These are phyloP conservation scores for Eimeria nieschulzi DNA, from an alignment of 169 alveolate species.

Conservation along the genomic window DNA sequence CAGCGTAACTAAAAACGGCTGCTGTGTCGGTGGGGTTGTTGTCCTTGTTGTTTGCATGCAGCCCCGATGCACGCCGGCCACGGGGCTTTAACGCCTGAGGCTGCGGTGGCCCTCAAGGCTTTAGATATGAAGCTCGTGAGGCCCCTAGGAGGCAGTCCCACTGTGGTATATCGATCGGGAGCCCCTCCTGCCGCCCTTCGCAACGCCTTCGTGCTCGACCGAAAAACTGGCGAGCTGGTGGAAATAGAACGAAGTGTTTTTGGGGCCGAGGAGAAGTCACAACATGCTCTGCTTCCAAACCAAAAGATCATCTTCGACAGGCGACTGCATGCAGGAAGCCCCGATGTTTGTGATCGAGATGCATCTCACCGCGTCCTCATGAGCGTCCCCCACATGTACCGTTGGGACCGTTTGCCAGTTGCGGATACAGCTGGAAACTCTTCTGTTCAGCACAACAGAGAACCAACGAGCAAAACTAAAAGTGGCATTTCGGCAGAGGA, in stretches of 20 bases:
- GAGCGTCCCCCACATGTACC: background rate
- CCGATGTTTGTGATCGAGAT: slow-evolving; percentile 33
- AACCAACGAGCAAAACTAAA: background rate
- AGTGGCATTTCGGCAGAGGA: background rate
- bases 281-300: no score
- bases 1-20: background rate
- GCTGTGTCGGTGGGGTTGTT: background rate
- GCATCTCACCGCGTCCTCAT: slow-evolving; percentile 7
- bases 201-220: background rate
- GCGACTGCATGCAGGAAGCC: background rate
- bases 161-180: slow-evolving; percentile 1
- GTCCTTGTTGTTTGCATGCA: slow-evolving; percentile 3
- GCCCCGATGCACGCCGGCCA: slow-evolving; percentile 20
- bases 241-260: background rate
- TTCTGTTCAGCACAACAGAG: no score
- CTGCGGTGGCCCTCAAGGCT: background rate
- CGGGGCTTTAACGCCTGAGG: slow-evolving; percentile 21
- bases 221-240: slow-evolving; percentile 16
- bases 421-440: no score
- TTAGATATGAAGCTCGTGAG: background rate
- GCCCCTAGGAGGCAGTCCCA: background rate
- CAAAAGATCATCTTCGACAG: background rate
- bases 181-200: background rate
- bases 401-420: background rate
- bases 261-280: background rate